Evolutionary conservation across 1,284 basidiomycete genomes (phyloP), one percentile per base, ranked within the genome.

Genomic region (Exsudoporus floridanus): DNA sequence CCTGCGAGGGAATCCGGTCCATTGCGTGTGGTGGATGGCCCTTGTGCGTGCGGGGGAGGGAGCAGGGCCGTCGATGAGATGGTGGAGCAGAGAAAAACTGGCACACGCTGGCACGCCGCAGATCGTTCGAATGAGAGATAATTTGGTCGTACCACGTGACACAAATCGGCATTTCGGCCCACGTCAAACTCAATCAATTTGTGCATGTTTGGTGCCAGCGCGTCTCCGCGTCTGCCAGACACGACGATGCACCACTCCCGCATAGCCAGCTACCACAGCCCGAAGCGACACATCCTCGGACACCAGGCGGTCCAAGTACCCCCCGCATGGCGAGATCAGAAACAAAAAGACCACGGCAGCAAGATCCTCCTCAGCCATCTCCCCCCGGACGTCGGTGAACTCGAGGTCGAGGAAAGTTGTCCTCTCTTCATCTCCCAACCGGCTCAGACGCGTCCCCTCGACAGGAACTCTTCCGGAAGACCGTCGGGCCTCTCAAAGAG

Each of bases 391-490:
- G 88, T 90, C 7, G 76, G 73, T 10, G 82, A 87, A 53, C 73
- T 74, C 37, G 87, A 90, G 58, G 77, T 90, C 31, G 80, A 87
- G 75, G 87, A 85, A 62, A 67, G 78, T 69, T n/a, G 23, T 33
- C 14, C 30, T 44, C n/a, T 16, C n/a, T 23, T 40, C 18, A 16
- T 50, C 23, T n/a, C 30, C 44, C 14, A 33, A 14, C 23, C 43
- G 8, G 19, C 54, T 49, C 46, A 53, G 57, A 57, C 48, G 36
- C 46, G 55, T 51, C 6, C 18, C 33, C 8, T 33, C 25, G 53
- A 41, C 60, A 90, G 88, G 82, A 86, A 35, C 72, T 90, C 46
- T 89, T 90, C 68, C 77, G 73, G 54, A 88, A 84, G 69, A 90
- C 88, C 0, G 77, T 90, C 30, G 88, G 88, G 2, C 85, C 87